Evolutionary conservation across 139 green algal species (phyloP).

Genomic region (Diplosphaera chodatii): DNA sequence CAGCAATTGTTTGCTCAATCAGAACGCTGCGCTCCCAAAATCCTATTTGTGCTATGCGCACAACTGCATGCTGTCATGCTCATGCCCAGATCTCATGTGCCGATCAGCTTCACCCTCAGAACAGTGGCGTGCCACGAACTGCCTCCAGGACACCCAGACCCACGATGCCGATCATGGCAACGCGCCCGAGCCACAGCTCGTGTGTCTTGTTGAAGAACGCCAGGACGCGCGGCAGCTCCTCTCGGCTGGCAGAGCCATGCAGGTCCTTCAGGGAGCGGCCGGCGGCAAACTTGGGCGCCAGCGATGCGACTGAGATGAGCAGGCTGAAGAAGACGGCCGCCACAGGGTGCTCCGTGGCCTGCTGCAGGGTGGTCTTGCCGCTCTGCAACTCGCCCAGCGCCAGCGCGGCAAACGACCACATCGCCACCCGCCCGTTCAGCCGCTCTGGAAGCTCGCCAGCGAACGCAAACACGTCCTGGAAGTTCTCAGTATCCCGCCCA

Average conservation of each 20-base stretch:
- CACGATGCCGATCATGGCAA: conserved; percentile 50
- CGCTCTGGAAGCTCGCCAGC: conserved; percentile 41
- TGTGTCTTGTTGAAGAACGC: conserved; percentile 33
- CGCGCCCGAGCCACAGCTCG: conserved; percentile 34
- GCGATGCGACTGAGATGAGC: conserved; percentile 22
- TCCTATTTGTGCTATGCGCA: no score
- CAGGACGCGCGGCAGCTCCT: background rate
- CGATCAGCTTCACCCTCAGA: conserved; percentile 13
- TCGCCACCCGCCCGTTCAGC: conserved; percentile 50
- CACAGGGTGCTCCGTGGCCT: conserved; percentile 26
- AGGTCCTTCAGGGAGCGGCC: conserved; percentile 1
- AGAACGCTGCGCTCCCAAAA: no score
- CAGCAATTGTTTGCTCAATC: no score
- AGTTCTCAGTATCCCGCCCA: conserved; percentile 15
- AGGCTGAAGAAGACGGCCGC: conserved; percentile 15
- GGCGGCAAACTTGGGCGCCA: conserved; percentile 27
- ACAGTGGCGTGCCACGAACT: conserved; percentile 17
- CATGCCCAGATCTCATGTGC: no score
- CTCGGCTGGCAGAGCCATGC: background rate
- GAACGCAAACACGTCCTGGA: conserved; percentile 44
- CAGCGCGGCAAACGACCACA: conserved; percentile 45
- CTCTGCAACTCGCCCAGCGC: conserved; percentile 29
- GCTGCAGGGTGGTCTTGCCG: conserved; percentile 31
- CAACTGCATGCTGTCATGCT: no score
- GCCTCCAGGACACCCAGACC: conserved; percentile 27